These are phyloP conservation scores for Amorphotheca resinae DNA, from an alignment of 495 filamentous ascomycete species.

Conservation along the genomic window DNA sequence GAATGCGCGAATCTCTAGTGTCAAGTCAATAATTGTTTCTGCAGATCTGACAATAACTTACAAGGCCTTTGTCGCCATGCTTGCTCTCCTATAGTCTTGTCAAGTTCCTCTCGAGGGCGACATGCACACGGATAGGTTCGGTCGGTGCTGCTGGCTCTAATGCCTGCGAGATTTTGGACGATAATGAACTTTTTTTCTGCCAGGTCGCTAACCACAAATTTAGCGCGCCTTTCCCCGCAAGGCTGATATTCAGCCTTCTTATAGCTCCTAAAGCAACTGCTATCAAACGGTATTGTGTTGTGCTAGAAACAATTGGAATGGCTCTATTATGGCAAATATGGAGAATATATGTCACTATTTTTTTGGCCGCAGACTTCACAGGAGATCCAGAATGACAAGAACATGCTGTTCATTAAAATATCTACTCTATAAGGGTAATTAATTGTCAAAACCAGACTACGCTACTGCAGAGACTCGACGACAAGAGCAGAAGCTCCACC, in stretches of 20 bases:
- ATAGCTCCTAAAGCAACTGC: no score
- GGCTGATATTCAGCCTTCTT: not conserved
- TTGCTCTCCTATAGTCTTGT: constrained; percentile 1
- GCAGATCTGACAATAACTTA: constrained; percentile 23
- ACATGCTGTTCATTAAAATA: no score
- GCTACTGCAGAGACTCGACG: constrained; percentile 47
- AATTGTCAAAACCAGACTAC: no score
- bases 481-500: constrained; percentile 88
- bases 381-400: no score
- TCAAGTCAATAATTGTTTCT: constrained; percentile 9
- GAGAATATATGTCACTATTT: no score
- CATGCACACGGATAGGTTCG: constrained; percentile 2
- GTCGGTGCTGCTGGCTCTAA: not conserved
- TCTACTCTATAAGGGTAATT: no score
- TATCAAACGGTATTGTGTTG: no score
- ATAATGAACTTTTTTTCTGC: not conserved
- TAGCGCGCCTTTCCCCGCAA: constrained; percentile 1
- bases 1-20: constrained; percentile 80
- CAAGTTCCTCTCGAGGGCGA: constrained; percentile 8
- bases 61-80: constrained; percentile 48
- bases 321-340: no score
- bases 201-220: not conserved
- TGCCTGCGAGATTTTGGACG: not conserved
- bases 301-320: no score
- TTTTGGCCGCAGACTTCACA: no score